phyloP scores from a whole-genome alignment of 805 yeast species.

The Yarrowia alimentaria region DNA sequence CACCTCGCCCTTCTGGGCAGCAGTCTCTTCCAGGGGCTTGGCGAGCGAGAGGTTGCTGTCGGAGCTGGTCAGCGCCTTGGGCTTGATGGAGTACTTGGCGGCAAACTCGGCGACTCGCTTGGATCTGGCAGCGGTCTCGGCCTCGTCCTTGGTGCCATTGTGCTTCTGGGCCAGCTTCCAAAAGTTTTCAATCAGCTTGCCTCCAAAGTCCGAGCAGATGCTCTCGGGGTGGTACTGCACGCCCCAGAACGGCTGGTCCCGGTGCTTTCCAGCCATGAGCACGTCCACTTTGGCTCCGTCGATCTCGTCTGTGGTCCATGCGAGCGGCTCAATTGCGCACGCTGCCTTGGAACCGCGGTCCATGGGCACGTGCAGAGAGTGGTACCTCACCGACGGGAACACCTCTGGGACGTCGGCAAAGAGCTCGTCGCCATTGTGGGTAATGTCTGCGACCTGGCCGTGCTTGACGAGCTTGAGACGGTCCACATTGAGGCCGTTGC shows the following conservation, averaged over 20 bases:
- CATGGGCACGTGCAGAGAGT: slow-evolving; percentile 63
- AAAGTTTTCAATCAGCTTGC: slow-evolving; percentile 58
- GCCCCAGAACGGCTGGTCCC: slow-evolving; percentile 69
- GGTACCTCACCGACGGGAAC: slow-evolving; percentile 80
- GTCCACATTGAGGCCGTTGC: slow-evolving; percentile 55
- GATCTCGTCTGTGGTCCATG: slow-evolving; percentile 52
- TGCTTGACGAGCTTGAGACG: slow-evolving; percentile 65
- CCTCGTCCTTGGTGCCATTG: slow-evolving; percentile 15
- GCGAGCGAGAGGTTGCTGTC: slow-evolving; percentile 3
- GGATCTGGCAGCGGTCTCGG: too few species aligned
- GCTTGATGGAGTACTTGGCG: slow-evolving; percentile 32
- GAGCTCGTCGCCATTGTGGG: slow-evolving; percentile 40
- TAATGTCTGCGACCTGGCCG: slow-evolving; percentile 72
- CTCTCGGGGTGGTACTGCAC: slow-evolving; percentile 98
- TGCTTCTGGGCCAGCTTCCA: slow-evolving; percentile 48
- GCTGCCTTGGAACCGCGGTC: slow-evolving; percentile 1
- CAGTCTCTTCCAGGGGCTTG: slow-evolving; percentile 14
- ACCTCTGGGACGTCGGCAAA: slow-evolving; percentile 44
- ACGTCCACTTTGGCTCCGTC: slow-evolving; percentile 38
- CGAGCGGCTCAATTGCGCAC: slow-evolving; percentile 42
- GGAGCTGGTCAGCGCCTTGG: slow-evolving; percentile 29
- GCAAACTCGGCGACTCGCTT: slow-evolving; percentile 6
- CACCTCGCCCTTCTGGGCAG: slow-evolving; percentile 18
- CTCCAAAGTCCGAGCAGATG: slow-evolving; percentile 74
- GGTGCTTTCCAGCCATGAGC: slow-evolving; percentile 79